phyloP scores from a whole-genome alignment of 345 rosid genomes.

The Eucalyptus regnans region DNA sequence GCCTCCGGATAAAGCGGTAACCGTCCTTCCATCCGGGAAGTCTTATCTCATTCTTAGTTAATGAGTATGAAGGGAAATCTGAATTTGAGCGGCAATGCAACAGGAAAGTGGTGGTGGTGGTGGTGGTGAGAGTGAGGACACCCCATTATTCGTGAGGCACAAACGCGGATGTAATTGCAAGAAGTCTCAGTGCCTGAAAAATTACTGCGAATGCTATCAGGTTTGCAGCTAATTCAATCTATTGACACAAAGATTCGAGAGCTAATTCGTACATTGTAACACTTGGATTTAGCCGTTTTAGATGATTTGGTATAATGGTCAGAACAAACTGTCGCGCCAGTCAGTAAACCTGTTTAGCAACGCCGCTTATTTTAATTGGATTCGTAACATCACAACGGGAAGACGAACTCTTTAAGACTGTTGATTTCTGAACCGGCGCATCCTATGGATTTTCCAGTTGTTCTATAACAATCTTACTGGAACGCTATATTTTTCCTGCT shows the following conservation, averaged over 20 bases:
- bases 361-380: background rate
- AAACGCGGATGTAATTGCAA: constrained; percentile 79
- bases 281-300: background rate
- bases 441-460: background rate
- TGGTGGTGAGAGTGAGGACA: constrained; percentile 18
- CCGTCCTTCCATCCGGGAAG: background rate
- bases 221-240: constrained; percentile 6
- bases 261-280: background rate
- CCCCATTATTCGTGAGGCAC: constrained; percentile 75
- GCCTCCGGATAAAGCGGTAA: background rate
- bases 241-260: background rate
- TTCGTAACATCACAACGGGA: background rate
- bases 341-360: background rate
- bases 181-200: constrained; percentile 68
- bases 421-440: background rate
- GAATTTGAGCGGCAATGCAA: background rate
- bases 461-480: background rate
- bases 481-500: background rate
- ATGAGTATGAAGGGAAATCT: background rate
- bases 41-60: background rate
- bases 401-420: background rate
- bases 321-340: background rate
- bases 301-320: background rate
- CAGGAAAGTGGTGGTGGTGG: constrained; percentile 1
- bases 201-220: constrained; percentile 77